A percentile compares a stretch with the other conserved stretches of the same genome.
These are phyloP conservation scores for Colletotrichum sojae DNA, from an alignment of 2,329 filamentous ascomycete species.

Conservation along the genomic window DNA sequence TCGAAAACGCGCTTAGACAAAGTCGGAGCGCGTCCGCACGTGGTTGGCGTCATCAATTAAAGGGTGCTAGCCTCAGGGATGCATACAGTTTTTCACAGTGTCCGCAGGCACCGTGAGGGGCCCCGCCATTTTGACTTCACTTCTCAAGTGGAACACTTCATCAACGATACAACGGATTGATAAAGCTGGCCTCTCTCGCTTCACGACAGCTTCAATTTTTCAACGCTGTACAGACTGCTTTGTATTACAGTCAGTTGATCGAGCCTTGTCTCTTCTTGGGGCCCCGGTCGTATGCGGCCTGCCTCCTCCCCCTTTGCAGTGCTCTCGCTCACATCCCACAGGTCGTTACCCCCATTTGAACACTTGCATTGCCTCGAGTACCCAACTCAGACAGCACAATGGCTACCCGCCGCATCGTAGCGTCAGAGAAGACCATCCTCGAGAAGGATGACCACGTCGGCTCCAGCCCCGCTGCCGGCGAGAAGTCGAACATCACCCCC, in stretches of 20 bases:
- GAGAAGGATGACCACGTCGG: constrained; percentile 68
- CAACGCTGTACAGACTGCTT: background rate
- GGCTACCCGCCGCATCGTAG: constrained; percentile 78
- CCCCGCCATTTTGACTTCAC: constrained; percentile 26
- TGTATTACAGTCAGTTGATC: background rate
- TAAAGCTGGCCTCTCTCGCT: constrained; percentile 13
- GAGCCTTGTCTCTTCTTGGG: background rate
- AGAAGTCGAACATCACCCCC: constrained; percentile 82
- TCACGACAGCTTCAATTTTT: constrained; percentile 10
- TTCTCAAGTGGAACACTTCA: constrained; percentile 11
- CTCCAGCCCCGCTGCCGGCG: constrained; percentile 56
- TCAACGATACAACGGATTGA: background rate
- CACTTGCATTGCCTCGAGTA: background rate
- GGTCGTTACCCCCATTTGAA: background rate
- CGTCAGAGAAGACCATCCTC: constrained; percentile 76
- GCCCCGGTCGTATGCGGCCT: background rate
- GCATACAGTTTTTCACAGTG: constrained; percentile 1
- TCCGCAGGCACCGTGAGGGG: constrained; percentile 8
- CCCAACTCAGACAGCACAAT: constrained; percentile 59
- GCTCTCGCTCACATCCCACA: background rate
- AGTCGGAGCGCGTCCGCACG: constrained; percentile 37
- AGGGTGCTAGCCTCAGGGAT: too few relatives aligned
- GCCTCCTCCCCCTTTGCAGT: background rate
- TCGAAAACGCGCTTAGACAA: constrained; percentile 35
- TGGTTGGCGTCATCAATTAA: constrained; percentile 41